Conservation (phyloP, 2,329 filamentous ascomycete genomes). For the Hymenoscyphus scutula region DNA sequence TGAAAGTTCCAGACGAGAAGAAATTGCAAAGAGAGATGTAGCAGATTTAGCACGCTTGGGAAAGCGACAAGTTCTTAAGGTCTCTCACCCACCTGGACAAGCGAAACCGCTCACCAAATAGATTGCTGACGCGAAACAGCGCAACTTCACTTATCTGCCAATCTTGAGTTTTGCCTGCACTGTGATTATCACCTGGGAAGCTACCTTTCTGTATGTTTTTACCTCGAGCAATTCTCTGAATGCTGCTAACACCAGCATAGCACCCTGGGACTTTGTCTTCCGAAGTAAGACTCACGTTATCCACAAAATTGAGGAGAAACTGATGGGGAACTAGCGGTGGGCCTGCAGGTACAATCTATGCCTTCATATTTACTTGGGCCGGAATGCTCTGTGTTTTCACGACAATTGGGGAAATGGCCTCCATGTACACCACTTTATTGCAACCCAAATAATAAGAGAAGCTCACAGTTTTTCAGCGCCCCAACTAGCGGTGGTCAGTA, state of each 20-base stretch:
- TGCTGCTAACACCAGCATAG: conserved; percentile 1
- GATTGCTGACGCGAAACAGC: background rate
- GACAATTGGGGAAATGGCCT: conserved; percentile 20
- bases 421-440: conserved; percentile 14
- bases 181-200: conserved; percentile 9
- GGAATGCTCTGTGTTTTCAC: conserved; percentile 26
- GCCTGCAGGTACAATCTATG: conserved; percentile 40
- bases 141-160: conserved; percentile 3
- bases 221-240: background rate
- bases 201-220: conserved; percentile 8
- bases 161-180: conserved; percentile 9
- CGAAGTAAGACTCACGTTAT: conserved; percentile 3
- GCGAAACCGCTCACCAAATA: background rate
- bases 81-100: background rate
- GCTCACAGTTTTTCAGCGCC: conserved; percentile 4
- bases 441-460: background rate
- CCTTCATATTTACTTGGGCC: conserved; percentile 36
- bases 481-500: conserved; percentile 36
- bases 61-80: conserved; percentile 7
- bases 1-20: conserved; percentile 7
- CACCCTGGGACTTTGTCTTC: conserved; percentile 6
- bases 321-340: conserved; percentile 20
- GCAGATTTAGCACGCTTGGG: conserved; percentile 4
- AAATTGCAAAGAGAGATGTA: background rate
- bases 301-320: background rate